These are phyloP conservation scores for Boletus barrowsii DNA, from an alignment of 768 basidiomycete species.

Conservation along the genomic window DNA sequence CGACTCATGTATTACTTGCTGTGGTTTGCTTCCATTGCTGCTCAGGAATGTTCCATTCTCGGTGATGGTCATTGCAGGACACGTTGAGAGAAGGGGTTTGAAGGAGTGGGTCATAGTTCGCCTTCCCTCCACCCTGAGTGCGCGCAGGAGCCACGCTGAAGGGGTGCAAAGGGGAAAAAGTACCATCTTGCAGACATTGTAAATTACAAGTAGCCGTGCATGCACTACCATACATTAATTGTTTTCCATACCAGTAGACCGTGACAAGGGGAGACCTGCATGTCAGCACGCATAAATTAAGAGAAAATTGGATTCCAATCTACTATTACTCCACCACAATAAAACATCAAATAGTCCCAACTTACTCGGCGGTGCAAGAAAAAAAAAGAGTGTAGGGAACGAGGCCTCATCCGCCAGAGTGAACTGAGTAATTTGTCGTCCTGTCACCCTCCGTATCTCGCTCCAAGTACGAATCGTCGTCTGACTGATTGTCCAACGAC, in stretches of 20 bases:
- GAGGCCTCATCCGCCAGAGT: conserved; percentile 25
- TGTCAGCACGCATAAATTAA: conserved; percentile 25
- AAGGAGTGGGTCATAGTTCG: background rate
- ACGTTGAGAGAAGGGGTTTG: conserved; percentile 15
- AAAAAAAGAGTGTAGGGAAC: conserved; percentile 3
- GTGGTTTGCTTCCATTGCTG: conserved; percentile 26
- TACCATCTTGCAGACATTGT: conserved; percentile 13
- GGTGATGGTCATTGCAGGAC: conserved; percentile 9
- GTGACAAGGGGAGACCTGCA: background rate
- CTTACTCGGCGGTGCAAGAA: background rate
- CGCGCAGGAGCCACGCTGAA: background rate
- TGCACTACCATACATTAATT: conserved; percentile 28
- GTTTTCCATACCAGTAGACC: conserved; percentile 23
- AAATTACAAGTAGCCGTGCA: conserved; percentile 18
- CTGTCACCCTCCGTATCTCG: conserved; percentile 23
- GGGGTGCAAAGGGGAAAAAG: background rate
- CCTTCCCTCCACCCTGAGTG: background rate
- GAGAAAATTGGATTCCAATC: background rate
- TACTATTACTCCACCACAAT: conserved; percentile 11
- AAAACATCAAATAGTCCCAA: conserved; percentile 8
- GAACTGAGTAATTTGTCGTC: conserved; percentile 23
- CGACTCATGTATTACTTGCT: conserved; percentile 17
- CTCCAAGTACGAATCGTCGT: conserved; percentile 26
- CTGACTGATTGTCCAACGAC: conserved; percentile 20
- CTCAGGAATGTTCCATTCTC: conserved; percentile 12